Base-by-base conservation (phyloP, 257 asterid genomes). In the Ehretia macrophylla region DNA sequence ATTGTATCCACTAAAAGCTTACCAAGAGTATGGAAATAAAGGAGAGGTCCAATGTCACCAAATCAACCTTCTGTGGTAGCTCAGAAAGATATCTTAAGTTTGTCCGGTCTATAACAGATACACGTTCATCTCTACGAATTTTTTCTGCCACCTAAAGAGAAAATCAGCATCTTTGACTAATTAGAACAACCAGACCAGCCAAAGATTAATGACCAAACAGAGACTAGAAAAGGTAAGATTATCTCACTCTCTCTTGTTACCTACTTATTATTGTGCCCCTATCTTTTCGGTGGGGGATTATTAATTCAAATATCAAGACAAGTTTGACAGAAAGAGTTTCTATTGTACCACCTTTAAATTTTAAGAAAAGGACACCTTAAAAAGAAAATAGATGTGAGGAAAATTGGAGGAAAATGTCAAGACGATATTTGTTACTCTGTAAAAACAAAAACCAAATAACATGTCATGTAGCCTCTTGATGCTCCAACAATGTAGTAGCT, bases 11-110 rank as follows among this genome's bases (percentile, higher is more conserved):
- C 10, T 21, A 21, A 53, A 66, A 66, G 67, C 94, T 68, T 86
- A 92, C 99, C 68, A 74, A 68, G 55, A 89, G 85, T 70, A 88
- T 83, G 54, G 99, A 89, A 66, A 89, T 93, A 60, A 93, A 93
- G 44, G 99, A 89, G 59, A 93, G 99, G 79, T 93, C 99, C 86
- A 93, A 76, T 21, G 99, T 86, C 57, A 80, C 97, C 69, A 93
- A 51, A 82, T 89, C 95, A 64, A 93, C 95, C 84, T 89, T 85
- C 72, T 83, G 97, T 0, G 97, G 96, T 63, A 93, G 96, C 55
- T 81, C 84, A 39, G 95, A 63, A 62, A 89, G 92, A 72, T 93
- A 84, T 86, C 99, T 81, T 67, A 93, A 79, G 82, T 89, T 89
- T 57, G 97, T 89, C 70, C 96, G 75, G 56, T 93, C 99, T 11